Evolutionary conservation across 306 rosid genomes (phyloP).

Genomic region (Vigna trinervia): DNA sequence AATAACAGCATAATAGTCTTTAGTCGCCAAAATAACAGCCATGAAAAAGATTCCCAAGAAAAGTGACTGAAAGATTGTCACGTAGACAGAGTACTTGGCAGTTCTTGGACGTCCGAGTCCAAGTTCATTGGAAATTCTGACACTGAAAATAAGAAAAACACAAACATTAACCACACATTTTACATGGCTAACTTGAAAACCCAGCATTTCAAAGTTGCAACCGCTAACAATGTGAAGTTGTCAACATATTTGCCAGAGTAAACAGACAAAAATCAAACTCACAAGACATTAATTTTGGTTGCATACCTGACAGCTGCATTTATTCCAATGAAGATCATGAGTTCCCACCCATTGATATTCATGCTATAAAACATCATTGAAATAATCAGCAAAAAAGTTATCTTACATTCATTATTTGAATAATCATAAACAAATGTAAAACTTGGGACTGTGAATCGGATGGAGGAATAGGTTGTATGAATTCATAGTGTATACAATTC

Average conservation of each 20-base stretch:
- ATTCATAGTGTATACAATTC: background rate
- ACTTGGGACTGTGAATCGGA: background rate
- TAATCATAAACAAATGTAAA: background rate
- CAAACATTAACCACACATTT: conserved; percentile 34
- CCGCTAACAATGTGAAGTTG: conserved; percentile 6
- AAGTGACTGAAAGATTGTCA: conserved; percentile 73
- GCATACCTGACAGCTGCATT: conserved; percentile 88
- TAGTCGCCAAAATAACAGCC: conserved; percentile 58
- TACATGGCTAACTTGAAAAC: conserved; percentile 1
- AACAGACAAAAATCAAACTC: conserved; percentile 5
- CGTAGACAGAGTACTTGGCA: conserved; percentile 74
- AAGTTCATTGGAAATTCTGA: conserved; percentile 60
- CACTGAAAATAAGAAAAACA: conserved; percentile 43
- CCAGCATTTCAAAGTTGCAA: background rate
- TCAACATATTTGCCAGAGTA: background rate
- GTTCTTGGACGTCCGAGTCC: conserved; percentile 83
- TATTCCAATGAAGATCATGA: conserved; percentile 84
- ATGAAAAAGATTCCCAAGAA: conserved; percentile 67
- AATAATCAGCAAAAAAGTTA: conserved; percentile 36
- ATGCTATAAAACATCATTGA: conserved; percentile 59
- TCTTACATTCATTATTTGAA: conserved; percentile 25
- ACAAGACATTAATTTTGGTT: conserved; percentile 19
- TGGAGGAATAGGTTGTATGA: background rate
- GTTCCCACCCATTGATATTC: conserved; percentile 80
- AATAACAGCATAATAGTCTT: conserved; percentile 59